Evolutionary conservation across 2,329 filamentous ascomycete genomes (phyloP).

Genomic region (Fusarium citri): DNA sequence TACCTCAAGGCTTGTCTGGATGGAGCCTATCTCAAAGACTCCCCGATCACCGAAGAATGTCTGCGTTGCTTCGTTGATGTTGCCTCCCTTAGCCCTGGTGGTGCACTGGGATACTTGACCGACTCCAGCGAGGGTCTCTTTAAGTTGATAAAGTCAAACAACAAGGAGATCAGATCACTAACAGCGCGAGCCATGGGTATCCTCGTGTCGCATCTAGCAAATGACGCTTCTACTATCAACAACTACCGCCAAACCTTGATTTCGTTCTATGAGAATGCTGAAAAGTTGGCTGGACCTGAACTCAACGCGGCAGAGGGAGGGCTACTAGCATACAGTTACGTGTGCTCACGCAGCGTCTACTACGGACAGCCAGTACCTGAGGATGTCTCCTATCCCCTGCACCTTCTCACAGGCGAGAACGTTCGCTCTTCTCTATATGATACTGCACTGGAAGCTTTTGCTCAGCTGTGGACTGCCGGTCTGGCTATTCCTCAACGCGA

Average conservation of each 20-base stretch:
- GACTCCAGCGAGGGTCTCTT: constrained; percentile 64
- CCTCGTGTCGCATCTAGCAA: constrained; percentile 73
- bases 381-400: constrained; percentile 47
- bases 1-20: constrained; percentile 68
- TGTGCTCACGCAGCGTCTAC: constrained; percentile 59
- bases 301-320: constrained; percentile 61
- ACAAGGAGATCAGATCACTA: constrained; percentile 72
- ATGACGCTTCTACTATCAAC: constrained; percentile 50
- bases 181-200: constrained; percentile 81
- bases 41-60: constrained; percentile 59
- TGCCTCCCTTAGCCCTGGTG: constrained; percentile 63
- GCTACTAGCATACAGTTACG: constrained; percentile 58
- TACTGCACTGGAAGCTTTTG: constrained; percentile 57
- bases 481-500: constrained; percentile 52
- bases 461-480: constrained; percentile 61
- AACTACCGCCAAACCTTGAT: constrained; percentile 50
- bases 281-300: constrained; percentile 58
- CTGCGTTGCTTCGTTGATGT: constrained; percentile 66
- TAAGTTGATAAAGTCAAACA: constrained; percentile 75
- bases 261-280: constrained; percentile 57
- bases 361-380: constrained; percentile 53
- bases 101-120: constrained; percentile 62
- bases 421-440: constrained; percentile 55
- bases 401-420: constrained; percentile 49
- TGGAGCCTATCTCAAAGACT: constrained; percentile 62